Evolutionary conservation across 495 filamentous ascomycete genomes (phyloP).

Genomic region (Cercophora newfieldiana): DNA sequence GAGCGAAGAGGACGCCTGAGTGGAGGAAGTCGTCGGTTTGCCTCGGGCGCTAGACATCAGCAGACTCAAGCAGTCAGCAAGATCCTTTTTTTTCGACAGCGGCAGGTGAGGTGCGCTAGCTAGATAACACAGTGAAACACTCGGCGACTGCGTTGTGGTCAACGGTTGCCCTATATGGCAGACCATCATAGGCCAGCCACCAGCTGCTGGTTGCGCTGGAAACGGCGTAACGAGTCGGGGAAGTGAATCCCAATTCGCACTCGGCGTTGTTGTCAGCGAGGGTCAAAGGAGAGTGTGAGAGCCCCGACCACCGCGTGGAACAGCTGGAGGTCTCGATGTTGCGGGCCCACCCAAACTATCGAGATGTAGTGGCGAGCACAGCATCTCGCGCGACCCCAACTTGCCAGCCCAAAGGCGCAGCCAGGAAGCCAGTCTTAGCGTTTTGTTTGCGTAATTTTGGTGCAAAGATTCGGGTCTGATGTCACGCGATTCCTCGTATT

Average conservation of each 20-base stretch:
- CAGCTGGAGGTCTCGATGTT: neutral
- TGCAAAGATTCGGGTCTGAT: neutral
- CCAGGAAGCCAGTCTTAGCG: too few species aligned
- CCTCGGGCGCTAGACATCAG: neutral
- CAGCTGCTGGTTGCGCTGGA: neutral
- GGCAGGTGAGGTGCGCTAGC: neutral
- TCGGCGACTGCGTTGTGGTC: neutral
- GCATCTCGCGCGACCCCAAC: neutral
- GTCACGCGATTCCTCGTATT: neutral
- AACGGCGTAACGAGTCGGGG: neutral
- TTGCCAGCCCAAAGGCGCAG: neutral
- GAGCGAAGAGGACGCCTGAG: neutral
- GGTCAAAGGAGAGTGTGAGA: too few species aligned
- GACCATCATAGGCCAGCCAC: neutral
- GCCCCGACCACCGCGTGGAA: neutral
- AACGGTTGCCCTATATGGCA: neutral
- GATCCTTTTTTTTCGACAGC: neutral
- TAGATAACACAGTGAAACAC: neutral
- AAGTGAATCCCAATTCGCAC: neutral
- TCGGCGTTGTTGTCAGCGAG: neutral
- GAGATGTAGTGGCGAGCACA: neutral
- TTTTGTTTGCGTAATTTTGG: neutral
- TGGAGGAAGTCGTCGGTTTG: neutral
- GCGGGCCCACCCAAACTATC: neutral
- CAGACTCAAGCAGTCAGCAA: neutral